phyloP scores from a whole-genome alignment of 2,329 filamentous ascomycete species.

The Annulohypoxylon truncatum region DNA sequence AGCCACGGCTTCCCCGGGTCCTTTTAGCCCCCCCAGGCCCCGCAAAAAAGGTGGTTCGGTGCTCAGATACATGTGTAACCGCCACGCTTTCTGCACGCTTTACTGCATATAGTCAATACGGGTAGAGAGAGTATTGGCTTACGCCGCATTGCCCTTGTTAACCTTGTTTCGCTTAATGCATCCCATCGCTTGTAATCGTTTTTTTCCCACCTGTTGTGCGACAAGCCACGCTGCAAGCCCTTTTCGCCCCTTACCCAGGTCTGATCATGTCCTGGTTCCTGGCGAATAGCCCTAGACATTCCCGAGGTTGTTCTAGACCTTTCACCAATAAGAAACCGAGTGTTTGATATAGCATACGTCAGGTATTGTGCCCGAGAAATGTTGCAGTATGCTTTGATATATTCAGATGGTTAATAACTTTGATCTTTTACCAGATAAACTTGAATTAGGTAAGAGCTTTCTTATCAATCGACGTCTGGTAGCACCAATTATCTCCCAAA shows the following conservation, averaged over 20 bases:
- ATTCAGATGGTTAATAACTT: not conserved
- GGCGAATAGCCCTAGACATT: slow-evolving; percentile 9
- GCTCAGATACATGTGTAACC: not conserved
- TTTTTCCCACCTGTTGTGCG: slow-evolving; percentile 17
- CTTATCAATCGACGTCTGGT: not conserved
- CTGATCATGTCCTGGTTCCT: slow-evolving; percentile 28
- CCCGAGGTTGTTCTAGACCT: slow-evolving; percentile 21
- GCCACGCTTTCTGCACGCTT: slow-evolving; percentile 22
- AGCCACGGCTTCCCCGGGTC: slow-evolving; percentile 28
- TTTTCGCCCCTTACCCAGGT: slow-evolving; percentile 23
- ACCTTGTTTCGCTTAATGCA: slow-evolving; percentile 7
- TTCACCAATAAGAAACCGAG: not conserved
- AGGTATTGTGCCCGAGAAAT: not conserved
- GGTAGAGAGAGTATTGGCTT: slow-evolving; percentile 4
- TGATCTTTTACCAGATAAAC: slow-evolving; percentile 15
- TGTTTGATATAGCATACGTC: not conserved
- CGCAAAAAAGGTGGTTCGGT: slow-evolving; percentile 21
- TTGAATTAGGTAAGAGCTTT: slow-evolving; percentile 10
- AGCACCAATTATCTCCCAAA: not conserved
- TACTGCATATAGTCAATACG: slow-evolving; percentile 21
- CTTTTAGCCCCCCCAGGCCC: slow-evolving; percentile 6
- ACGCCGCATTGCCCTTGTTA: slow-evolving; percentile 11
- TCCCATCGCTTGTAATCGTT: not conserved
- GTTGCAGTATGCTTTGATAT: not conserved
- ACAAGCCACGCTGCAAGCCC: slow-evolving; percentile 30